Evolutionary conservation across 805 yeast species (phyloP).

Genomic region (Zygoascus tannicola): DNA sequence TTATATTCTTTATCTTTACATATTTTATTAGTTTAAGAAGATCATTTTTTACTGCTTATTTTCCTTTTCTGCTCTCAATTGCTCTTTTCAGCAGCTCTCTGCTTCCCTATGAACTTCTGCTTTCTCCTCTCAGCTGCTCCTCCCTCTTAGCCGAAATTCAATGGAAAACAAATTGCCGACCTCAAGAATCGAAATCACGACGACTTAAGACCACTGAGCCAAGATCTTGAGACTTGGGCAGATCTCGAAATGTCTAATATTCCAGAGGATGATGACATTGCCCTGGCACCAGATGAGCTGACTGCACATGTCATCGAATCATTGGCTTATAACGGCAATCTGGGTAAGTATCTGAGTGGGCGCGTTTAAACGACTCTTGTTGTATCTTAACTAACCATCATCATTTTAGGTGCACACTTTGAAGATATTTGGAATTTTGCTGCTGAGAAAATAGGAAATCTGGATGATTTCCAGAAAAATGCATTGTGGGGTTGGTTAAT

Average conservation of each 20-base stretch:
- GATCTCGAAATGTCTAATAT: not conserved
- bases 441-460: conserved; percentile 9
- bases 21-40: too few species aligned
- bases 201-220: not conserved
- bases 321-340: conserved; percentile 25
- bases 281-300: conserved; percentile 23
- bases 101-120: too few species aligned
- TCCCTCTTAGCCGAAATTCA: too few species aligned
- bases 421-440: conserved; percentile 23
- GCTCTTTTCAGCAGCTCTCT: too few species aligned
- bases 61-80: too few species aligned
- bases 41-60: too few species aligned
- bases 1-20: too few species aligned
- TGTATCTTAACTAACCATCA: conserved; percentile 1
- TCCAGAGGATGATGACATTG: not conserved
- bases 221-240: too few species aligned
- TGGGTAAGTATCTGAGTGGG: conserved; percentile 19
- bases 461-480: conserved; percentile 18
- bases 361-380: conserved; percentile 4
- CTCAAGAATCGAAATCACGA: not conserved
- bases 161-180: too few species aligned
- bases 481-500: conserved; percentile 25
- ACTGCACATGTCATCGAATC: conserved; percentile 23
- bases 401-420: conserved; percentile 21
- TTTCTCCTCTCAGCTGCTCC: too few species aligned